Conservation (phyloP, 306 rosid species). For the Quercus suber region DNA sequence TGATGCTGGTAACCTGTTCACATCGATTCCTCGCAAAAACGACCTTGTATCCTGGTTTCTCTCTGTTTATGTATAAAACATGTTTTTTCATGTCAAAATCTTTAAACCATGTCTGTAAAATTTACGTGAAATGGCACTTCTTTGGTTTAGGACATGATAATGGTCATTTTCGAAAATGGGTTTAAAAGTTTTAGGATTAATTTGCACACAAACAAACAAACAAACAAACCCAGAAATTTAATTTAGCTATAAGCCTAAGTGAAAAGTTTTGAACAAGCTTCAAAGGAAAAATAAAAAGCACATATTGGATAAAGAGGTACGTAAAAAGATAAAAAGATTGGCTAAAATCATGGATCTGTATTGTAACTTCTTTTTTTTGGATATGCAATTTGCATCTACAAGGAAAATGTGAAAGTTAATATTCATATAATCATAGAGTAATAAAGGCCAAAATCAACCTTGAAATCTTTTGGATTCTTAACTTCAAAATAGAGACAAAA, state of each 20-base stretch:
- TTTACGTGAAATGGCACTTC: conserved; percentile 9
- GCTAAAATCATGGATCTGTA: not conserved
- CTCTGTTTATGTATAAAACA: conserved; percentile 18
- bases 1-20: conserved; percentile 38
- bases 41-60: conserved; percentile 51
- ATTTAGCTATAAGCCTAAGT: too few species aligned
- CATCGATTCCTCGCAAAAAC: conserved; percentile 53
- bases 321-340: too few species aligned
- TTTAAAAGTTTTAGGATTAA: not conserved
- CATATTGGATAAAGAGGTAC: not conserved
- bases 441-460: not conserved
- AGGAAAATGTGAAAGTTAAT: not conserved
- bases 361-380: not conserved
- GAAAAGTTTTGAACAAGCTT: not conserved
- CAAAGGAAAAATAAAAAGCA: not conserved
- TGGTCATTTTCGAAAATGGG: not conserved
- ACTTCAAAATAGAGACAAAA: not conserved
- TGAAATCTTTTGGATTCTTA: not conserved
- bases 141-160: not conserved
- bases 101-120: not conserved
- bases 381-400: not conserved
- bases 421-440: not conserved
- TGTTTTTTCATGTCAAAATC: conserved; percentile 7
- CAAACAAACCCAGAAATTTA: not conserved
- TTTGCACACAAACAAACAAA: not conserved